Base-by-base conservation (phyloP, 2,329 filamentous ascomycete species). In the Hirsutella thompsonii region DNA sequence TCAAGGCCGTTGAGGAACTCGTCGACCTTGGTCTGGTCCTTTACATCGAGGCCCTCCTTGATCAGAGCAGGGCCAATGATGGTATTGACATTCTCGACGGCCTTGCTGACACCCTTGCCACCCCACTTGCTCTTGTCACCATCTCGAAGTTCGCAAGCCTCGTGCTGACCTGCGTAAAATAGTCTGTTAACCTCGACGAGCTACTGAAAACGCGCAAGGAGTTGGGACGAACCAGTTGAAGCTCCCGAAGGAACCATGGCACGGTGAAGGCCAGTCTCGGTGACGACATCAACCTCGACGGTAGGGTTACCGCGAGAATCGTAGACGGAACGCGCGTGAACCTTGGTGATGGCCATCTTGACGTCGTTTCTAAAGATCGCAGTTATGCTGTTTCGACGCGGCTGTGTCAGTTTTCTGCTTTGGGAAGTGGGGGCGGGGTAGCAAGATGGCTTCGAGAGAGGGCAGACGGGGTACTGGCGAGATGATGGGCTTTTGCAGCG, bases 251-350 rank as follows among this genome's bases (percentile, higher is more conserved):
- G 90, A 49, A 96, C 90, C 63, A 95, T 95, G 64, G 90, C 89
- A 62, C 90, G 88, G 80, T 95, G 89, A 49, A 96, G 81, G 61
- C 90, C 90, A 57, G 84, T 93, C 73, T 94, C 87, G 56, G 89
- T 95, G 70, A 94, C 83, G 56, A 95, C 79, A 65, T 95, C 90
- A 59, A 96, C 90, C 77, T 96, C 90, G 61, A 95, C 90, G 63
- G 92, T 98, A 60, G 92, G 92, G 81, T 98, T 98, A 64, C 79
- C 79, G 63, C 92, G 90, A 66, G 92, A 96, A 79, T 98, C 92
- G 79, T 90, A 98, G 74, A 98, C 88, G 61, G 83, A 89, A 63
- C 92, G 84, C 61, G 84, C 85, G 77, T 89, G 83, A 63, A 92
- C 77, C 76, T 89, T 90, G 67, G 80, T 79, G 68, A 92, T 86